A percentile compares a stretch with the other conserved stretches of the same genome.
phyloP scores from a whole-genome alignment of 352 stramenopile species.

The Peronospora farinosa region DNA sequence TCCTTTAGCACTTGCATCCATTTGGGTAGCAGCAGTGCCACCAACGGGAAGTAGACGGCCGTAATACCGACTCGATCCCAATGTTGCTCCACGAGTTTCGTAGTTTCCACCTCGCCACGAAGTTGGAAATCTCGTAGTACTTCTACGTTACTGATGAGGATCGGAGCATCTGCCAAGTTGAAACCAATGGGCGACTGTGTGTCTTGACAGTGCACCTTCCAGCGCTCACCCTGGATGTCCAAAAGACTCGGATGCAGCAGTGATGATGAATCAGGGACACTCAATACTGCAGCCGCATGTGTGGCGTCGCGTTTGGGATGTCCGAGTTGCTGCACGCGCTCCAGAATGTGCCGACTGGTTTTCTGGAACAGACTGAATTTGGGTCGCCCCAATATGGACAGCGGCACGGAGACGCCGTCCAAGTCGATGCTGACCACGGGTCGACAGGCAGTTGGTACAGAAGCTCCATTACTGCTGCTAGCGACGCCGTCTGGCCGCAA shows the following conservation, averaged over 20 bases:
- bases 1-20: constrained; percentile 83
- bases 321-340: constrained; percentile 48
- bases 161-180: constrained; percentile 49
- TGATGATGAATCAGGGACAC: constrained; percentile 27
- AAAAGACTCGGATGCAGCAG: constrained; percentile 64
- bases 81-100: constrained; percentile 51
- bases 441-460: constrained; percentile 3
- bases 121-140: constrained; percentile 63
- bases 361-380: constrained; percentile 88
- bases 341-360: constrained; percentile 65
- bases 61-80: constrained; percentile 71
- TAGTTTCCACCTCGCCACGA: constrained; percentile 47
- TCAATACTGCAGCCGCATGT: constrained; percentile 18
- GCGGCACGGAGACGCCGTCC: constrained; percentile 30
- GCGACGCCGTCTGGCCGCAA: constrained; percentile 32
- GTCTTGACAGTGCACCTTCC: constrained; percentile 48
- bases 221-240: constrained; percentile 45
- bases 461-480: constrained; percentile 14
- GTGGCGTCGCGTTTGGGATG: constrained; percentile 10
- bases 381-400: constrained; percentile 62
- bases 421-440: constrained; percentile 11
- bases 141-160: constrained; percentile 35
- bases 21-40: constrained; percentile 90
- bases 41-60: constrained; percentile 93
- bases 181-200: constrained; percentile 78